These are phyloP conservation scores for Colletotrichum tropicicola DNA, from an alignment of 2,329 filamentous ascomycete species.

Conservation along the genomic window DNA sequence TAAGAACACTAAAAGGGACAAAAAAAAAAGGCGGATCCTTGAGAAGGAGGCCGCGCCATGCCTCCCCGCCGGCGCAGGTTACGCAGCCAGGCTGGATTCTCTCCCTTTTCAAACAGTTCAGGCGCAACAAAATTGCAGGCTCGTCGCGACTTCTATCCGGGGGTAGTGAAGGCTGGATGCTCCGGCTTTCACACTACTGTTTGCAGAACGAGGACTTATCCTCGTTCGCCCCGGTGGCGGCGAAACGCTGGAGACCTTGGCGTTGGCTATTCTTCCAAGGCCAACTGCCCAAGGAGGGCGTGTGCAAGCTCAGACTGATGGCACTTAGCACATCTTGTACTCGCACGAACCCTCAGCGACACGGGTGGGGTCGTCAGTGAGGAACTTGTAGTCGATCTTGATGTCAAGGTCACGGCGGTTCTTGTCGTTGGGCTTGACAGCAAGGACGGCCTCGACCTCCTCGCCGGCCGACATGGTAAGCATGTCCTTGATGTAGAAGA, in stretches of 20 bases:
- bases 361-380: conserved; percentile 78
- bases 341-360: conserved; percentile 73
- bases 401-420: conserved; percentile 97
- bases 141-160: neutral
- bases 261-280: neutral
- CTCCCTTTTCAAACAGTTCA: neutral
- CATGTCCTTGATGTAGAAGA: conserved; percentile 95
- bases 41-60: conserved; percentile 26
- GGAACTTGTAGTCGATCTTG: conserved; percentile 81
- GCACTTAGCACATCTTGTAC: conserved; percentile 79
- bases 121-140: conserved; percentile 22
- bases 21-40: conserved; percentile 14
- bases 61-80: conserved; percentile 33
- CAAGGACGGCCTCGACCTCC: conserved; percentile 75
- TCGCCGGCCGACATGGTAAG: conserved; percentile 92
- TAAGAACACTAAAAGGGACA: conserved; percentile 10
- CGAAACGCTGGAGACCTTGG: neutral
- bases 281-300: neutral
- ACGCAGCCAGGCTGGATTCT: conserved; percentile 31
- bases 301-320: neutral
- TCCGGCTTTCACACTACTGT: neutral
- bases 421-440: conserved; percentile 90
- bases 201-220: neutral
- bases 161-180: neutral
- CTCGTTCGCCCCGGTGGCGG: neutral